phyloP scores from a whole-genome alignment of 2,329 filamentous ascomycete species.

The Onygena corvina region DNA sequence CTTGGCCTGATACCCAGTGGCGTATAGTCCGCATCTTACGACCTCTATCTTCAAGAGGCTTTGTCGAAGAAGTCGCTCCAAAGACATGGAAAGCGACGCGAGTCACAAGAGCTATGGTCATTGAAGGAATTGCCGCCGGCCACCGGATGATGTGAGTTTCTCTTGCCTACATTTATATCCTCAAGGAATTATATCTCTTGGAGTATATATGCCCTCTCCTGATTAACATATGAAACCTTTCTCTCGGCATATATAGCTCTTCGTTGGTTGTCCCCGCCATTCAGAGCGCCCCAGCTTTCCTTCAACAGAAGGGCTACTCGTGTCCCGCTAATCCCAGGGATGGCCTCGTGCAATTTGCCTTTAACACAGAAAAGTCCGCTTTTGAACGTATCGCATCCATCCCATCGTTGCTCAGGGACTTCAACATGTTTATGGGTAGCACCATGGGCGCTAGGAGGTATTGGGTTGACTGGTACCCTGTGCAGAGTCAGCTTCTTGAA shows the following conservation, averaged over 20 bases:
- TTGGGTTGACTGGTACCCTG: conserved; percentile 9
- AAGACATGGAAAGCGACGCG: conserved; percentile 8
- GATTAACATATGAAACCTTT: not conserved
- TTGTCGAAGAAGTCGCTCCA: conserved; percentile 3
- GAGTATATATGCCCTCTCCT: not conserved
- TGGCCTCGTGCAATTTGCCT: conserved; percentile 6
- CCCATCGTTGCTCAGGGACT: conserved; percentile 5
- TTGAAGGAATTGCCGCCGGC: conserved; percentile 5
- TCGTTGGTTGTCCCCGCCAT: conserved; percentile 3
- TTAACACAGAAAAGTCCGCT: conserved; percentile 6
- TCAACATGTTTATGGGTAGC: conserved; percentile 7
- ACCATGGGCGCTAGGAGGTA: conserved; percentile 8
- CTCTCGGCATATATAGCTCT: not conserved
- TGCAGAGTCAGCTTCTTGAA: conserved; percentile 2
- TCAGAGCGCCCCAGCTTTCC: conserved; percentile 5
- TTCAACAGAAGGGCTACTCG: conserved; percentile 4
- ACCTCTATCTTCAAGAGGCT: not conserved
- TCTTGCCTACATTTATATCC: not conserved
- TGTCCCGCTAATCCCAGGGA: conserved; percentile 7
- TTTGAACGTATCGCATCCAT: conserved; percentile 6
- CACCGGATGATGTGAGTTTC: conserved; percentile 5
- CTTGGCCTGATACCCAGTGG: not conserved
- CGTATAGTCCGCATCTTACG: conserved; percentile 3
- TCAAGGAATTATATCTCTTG: not conserved
- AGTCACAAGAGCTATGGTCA: conserved; percentile 3